These are phyloP conservation scores for Bruguiera gymnorhiza DNA, from an alignment of 345 rosid genomes.

Conservation along the genomic window DNA sequence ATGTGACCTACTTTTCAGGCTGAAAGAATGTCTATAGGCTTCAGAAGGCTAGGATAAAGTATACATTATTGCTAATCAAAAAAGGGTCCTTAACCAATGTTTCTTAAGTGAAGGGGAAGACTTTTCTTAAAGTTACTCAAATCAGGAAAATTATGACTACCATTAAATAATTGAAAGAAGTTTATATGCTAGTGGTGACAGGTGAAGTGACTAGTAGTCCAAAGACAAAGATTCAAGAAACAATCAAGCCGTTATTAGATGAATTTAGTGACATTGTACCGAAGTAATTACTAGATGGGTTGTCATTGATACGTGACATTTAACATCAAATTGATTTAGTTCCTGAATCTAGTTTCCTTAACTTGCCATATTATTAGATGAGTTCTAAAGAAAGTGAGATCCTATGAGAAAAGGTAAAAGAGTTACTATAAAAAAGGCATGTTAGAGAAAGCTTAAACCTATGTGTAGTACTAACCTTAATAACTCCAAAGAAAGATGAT, in stretches of 20 bases:
- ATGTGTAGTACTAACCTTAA: not conserved
- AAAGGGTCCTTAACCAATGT: not conserved
- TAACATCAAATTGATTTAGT: not conserved
- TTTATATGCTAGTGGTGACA: no score
- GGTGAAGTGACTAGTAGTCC: no score
- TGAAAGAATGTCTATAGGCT: no score
- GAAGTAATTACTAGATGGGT: not conserved
- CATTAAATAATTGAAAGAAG: no score
- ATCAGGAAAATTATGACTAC: not conserved
- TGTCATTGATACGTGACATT: not conserved
- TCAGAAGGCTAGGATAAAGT: no score
- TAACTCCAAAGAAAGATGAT: slow-evolving; percentile 5
- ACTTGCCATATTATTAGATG: no score
- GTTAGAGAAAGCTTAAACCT: not conserved
- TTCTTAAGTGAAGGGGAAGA: not conserved
- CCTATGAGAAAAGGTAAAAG: not conserved
- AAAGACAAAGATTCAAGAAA: not conserved
- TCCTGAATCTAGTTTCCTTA: no score
- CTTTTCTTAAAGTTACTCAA: not conserved
- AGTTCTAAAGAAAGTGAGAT: no score
- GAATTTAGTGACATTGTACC: not conserved
- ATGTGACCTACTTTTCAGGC: not conserved
- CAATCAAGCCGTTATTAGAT: not conserved
- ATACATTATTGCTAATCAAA: not conserved
- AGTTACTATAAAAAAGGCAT: not conserved